Evolutionary conservation across 176 grass and related monocot genomes (phyloP), one percentile per base, ranked within the genome.

Genomic region (Hsuehochloa calcarea): DNA sequence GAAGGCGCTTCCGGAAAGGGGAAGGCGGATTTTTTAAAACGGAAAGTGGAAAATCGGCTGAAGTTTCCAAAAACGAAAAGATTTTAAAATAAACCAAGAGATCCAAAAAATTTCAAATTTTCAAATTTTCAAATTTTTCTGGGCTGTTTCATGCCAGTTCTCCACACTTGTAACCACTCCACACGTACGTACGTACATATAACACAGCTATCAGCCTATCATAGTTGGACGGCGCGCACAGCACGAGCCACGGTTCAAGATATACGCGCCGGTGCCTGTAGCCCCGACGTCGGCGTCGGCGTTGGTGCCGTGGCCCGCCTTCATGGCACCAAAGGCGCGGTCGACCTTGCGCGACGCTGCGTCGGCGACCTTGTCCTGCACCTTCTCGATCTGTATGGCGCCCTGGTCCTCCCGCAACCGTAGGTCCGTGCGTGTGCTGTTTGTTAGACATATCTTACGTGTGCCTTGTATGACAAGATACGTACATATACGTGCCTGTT

Each of bases 331-430:
- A 68, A 92, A 90, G 64, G 71, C 37, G 17, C 41, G 12, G 22
- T 27, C 65, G 75, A 79, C 68, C 17, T 66, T 58, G 10, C 85
- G 80, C 8, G 61, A 60, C 22, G 68, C 90, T 50, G 84, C 72
- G 5, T 89, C 91, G n/a, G 87, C 71, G 2, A 93, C 91, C 80
- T 89, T 93, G 68, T 91, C 91, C 85, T 89, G 88, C 77, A 79
- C 70, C 81, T 93, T 93, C 29, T 89, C 84, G 51, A 92, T 86
- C 93, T 92, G 83, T 40, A 95, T 87, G 76, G 67, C 60, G 70
- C 93, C 90, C 65, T 93, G 79, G 80, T 96, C 81, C 81, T 93
- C 84, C 63, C 79, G 69, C 26, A 84, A 89, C 45, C 89, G 77
- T 44, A 86, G 72, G 63, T 90, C 91, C 47, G 68, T 77, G 66